These are phyloP conservation scores for Evansstolkia leycettana DNA, from an alignment of 495 filamentous ascomycete species.

Conservation along the genomic window DNA sequence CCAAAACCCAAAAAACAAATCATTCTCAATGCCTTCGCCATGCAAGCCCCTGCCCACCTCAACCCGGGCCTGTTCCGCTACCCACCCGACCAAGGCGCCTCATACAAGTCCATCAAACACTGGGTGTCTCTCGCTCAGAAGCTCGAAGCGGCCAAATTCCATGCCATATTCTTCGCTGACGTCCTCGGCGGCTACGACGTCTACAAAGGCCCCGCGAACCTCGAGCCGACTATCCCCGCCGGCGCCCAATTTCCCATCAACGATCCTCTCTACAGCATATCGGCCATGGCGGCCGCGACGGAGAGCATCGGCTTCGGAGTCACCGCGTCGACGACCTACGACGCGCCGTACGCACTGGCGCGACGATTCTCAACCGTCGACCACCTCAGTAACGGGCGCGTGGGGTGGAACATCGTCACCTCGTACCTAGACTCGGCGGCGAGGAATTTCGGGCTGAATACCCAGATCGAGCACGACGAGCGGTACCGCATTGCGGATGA, in stretches of 20 bases:
- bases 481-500: slow-evolving; percentile 56
- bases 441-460: slow-evolving; percentile 43
- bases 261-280: slow-evolving; percentile 30
- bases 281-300: slow-evolving; percentile 38
- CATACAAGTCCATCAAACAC: slow-evolving; percentile 34
- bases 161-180: slow-evolving; percentile 45
- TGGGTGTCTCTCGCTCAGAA: slow-evolving; percentile 35
- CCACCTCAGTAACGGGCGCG: slow-evolving; percentile 53
- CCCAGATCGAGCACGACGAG: slow-evolving; percentile 53
- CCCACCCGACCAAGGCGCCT: slow-evolving; percentile 30
- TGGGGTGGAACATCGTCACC: too few relatives aligned
- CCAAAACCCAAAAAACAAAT: slow-evolving; percentile 31
- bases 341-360: slow-evolving; percentile 57
- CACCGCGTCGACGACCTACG: slow-evolving; percentile 55
- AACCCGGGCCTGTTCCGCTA: slow-evolving; percentile 38
- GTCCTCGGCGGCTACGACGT: slow-evolving; percentile 51
- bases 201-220: slow-evolving; percentile 43
- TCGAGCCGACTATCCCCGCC: slow-evolving; percentile 44
- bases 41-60: slow-evolving; percentile 36
- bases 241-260: slow-evolving; percentile 60
- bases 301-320: slow-evolving; percentile 55
- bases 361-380: slow-evolving; percentile 53
- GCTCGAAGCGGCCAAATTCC: slow-evolving; percentile 39
- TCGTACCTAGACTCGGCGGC: slow-evolving; percentile 55
- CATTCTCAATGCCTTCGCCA: slow-evolving; percentile 47